Conservation (phyloP, 164 flowering plant genomes). For the Amborella trichopoda region DNA sequence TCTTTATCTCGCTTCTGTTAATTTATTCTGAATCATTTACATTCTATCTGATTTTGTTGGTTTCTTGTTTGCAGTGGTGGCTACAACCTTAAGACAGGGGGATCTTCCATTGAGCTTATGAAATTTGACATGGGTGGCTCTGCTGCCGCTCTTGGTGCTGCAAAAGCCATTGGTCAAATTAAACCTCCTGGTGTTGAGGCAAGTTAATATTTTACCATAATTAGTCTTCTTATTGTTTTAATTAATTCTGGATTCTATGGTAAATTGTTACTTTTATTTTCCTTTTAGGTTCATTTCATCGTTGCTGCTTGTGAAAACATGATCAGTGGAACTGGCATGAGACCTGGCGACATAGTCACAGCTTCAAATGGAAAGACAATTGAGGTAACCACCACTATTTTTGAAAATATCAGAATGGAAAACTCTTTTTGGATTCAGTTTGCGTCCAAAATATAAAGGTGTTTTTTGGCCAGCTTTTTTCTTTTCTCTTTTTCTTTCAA, state of each 20-base stretch:
- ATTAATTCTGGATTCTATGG: not conserved
- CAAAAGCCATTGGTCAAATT: conserved; percentile 88
- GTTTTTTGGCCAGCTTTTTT: too few species aligned
- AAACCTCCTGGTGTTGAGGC: conserved; percentile 96
- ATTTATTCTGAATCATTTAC: not conserved
- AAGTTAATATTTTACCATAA: conserved; percentile 7
- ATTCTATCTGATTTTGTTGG: not conserved
- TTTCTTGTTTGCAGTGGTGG: conserved; percentile 62
- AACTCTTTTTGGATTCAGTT: too few species aligned
- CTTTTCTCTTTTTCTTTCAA: too few species aligned
- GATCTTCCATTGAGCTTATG: conserved; percentile 86
- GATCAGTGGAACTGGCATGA: conserved; percentile 97
- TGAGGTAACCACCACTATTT: conserved; percentile 75
- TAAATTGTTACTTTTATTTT: conserved; percentile 1
- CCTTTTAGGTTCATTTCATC: conserved; percentile 57
- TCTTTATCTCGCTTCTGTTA: not conserved
- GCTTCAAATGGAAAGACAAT: conserved; percentile 95
- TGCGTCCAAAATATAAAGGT: too few species aligned
- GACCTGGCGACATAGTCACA: conserved; percentile 83
- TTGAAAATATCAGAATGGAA: too few species aligned
- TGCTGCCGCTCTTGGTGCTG: conserved; percentile 96
- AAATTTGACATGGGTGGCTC: conserved; percentile 97
- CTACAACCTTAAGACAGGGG: conserved; percentile 98
- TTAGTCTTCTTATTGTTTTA: not conserved
- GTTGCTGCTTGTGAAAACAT: conserved; percentile 96